Conservation (phyloP, 495 filamentous ascomycete species). For the Pyrenopolyporus hunteri region DNA sequence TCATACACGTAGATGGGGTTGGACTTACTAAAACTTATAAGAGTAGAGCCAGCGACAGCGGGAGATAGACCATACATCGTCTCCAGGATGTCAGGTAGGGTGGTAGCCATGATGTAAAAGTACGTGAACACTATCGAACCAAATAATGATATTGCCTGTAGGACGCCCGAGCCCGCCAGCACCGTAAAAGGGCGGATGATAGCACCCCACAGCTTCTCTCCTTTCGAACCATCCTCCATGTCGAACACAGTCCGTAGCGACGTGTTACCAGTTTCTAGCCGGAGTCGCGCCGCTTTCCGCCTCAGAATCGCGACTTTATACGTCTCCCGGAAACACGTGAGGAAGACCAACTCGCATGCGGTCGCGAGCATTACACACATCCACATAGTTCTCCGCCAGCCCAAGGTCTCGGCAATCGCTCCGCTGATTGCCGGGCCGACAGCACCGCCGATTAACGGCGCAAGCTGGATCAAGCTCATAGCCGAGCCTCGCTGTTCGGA, state of each 20-base stretch:
- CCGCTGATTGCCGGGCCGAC: constrained; percentile 67
- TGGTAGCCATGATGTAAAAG: constrained; percentile 61
- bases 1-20: neutral
- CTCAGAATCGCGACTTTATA: constrained; percentile 57
- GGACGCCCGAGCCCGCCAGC: constrained; percentile 53
- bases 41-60: constrained; percentile 52
- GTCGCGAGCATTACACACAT: constrained; percentile 56
- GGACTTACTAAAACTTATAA: constrained; percentile 59
- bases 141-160: constrained; percentile 57
- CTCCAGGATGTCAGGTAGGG: constrained; percentile 57
- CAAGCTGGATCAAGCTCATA: constrained; percentile 56
- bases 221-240: constrained; percentile 19
- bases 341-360: constrained; percentile 54
- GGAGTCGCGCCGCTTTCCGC: constrained; percentile 47
- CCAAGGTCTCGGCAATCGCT: constrained; percentile 62
- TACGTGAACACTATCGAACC: constrained; percentile 57
- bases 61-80: constrained; percentile 55
- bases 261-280: constrained; percentile 49
- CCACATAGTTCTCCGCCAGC: constrained; percentile 64
- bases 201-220: constrained; percentile 45
- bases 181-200: constrained; percentile 56
- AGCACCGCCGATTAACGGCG: constrained; percentile 57
- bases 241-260: constrained; percentile 56
- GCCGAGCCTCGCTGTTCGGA: constrained; percentile 58
- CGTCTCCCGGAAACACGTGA: constrained; percentile 56